Percentiles rank a stretch among this genome's conserved stretches.
Conservation (phyloP, 257 asterid genomes). For the Solanum dulcamara region DNA sequence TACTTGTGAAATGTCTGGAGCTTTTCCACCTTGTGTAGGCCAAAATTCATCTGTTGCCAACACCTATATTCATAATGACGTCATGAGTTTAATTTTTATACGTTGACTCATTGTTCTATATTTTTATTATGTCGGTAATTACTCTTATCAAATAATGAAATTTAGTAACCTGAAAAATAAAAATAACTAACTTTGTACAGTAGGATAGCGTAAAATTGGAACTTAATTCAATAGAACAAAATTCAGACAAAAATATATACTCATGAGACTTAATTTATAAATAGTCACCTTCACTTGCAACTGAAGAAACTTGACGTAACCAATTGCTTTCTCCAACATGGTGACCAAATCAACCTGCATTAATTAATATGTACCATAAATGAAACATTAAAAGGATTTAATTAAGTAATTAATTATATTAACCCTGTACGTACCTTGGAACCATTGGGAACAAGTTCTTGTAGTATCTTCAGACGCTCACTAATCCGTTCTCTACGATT, state of each 20-base stretch:
- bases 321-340: constrained; percentile 83
- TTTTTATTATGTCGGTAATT: background rate
- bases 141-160: background rate
- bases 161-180: background rate
- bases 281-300: constrained; percentile 72
- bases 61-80: constrained; percentile 25
- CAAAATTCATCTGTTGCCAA: constrained; percentile 92
- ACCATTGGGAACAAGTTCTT: constrained; percentile 91
- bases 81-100: background rate
- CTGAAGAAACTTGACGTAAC: constrained; percentile 87
- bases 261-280: background rate
- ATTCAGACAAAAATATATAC: background rate
- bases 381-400: background rate
- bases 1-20: constrained; percentile 74
- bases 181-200: background rate
- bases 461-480: constrained; percentile 69
- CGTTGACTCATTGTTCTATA: background rate
- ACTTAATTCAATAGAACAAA: background rate
- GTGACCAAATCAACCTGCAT: constrained; percentile 91
- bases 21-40: constrained; percentile 88
- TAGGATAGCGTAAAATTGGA: background rate
- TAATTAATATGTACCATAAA: background rate
- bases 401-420: background rate
- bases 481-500: constrained; percentile 47
- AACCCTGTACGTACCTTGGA: constrained; percentile 58